phyloP scores from a whole-genome alignment of 2,329 filamentous ascomycete genomes.

The Hymenoscyphus infarciens region DNA sequence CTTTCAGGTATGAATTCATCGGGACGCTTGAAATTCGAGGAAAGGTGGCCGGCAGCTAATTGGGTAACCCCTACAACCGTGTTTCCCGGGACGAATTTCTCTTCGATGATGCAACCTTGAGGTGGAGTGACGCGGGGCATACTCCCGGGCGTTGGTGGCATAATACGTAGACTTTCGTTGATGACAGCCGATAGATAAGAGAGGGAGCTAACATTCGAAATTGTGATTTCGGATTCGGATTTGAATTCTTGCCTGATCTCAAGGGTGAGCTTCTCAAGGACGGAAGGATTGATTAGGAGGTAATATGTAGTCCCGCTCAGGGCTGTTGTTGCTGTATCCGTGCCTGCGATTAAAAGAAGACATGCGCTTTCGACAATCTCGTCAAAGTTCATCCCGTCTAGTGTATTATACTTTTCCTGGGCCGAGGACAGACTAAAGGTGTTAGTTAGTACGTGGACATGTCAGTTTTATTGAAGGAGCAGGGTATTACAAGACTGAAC shows the following conservation, averaged over 20 bases:
- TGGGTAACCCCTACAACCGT: not conserved
- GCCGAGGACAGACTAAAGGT: not conserved
- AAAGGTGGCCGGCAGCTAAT: constrained; percentile 1
- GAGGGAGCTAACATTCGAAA: constrained; percentile 11
- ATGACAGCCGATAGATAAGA: constrained; percentile 35
- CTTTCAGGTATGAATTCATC: constrained; percentile 25
- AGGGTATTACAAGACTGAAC: too few species aligned
- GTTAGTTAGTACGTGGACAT: not conserved
- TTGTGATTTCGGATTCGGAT: not conserved
- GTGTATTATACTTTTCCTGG: not conserved
- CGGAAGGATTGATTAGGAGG: not conserved
- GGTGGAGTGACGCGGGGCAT: not conserved
- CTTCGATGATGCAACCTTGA: not conserved
- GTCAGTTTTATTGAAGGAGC: not conserved
- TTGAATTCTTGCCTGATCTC: not conserved
- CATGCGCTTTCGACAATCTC: not conserved
- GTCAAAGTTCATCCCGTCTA: not conserved
- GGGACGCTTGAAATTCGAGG: constrained; percentile 27
- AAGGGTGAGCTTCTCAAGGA: not conserved
- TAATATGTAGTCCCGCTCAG: not conserved
- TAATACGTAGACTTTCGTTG: constrained; percentile 34
- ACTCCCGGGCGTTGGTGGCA: not conserved
- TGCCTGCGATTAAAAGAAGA: not conserved
- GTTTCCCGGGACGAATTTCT: not conserved
- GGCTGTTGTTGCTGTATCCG: not conserved